Conservation (phyloP, 2,329 filamentous ascomycete species). For the Whalleya microplaca region DNA sequence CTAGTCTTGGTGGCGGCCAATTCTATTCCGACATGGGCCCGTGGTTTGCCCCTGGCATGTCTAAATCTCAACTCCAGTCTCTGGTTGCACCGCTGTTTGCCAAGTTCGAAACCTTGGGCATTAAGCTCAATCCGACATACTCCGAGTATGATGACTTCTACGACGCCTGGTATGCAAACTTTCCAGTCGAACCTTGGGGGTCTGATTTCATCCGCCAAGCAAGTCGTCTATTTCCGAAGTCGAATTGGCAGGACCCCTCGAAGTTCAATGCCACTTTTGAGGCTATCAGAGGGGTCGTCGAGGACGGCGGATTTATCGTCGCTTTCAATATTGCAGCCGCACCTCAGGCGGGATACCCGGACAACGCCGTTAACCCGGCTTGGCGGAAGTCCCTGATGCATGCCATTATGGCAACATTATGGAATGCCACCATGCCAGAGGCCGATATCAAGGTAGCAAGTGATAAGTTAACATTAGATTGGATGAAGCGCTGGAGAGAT, state of each 20-base stretch:
- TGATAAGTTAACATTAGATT: conserved; percentile 34
- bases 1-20: conserved; percentile 16
- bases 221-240: conserved; percentile 46
- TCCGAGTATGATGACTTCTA: conserved; percentile 42
- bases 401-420: conserved; percentile 34
- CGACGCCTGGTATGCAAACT: conserved; percentile 42
- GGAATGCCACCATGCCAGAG: conserved; percentile 23
- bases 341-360: conserved; percentile 21
- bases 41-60: conserved; percentile 42
- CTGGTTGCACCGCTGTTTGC: conserved; percentile 38
- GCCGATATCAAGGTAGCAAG: conserved; percentile 31
- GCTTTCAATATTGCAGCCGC: conserved; percentile 33
- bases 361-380: conserved; percentile 42
- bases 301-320: conserved; percentile 22
- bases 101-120: conserved; percentile 35
- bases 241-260: conserved; percentile 41
- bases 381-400: conserved; percentile 49
- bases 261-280: conserved; percentile 35
- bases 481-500: conserved; percentile 36
- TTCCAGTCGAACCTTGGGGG: conserved; percentile 42
- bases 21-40: conserved; percentile 38
- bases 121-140: conserved; percentile 36
- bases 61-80: conserved; percentile 37
- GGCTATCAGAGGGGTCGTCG: conserved; percentile 38
- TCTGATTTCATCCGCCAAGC: conserved; percentile 37